Evolutionary conservation across 176 grass and related monocot genomes (phyloP), one percentile per base, ranked within the genome.

Genomic region (Elymus sibiricus): DNA sequence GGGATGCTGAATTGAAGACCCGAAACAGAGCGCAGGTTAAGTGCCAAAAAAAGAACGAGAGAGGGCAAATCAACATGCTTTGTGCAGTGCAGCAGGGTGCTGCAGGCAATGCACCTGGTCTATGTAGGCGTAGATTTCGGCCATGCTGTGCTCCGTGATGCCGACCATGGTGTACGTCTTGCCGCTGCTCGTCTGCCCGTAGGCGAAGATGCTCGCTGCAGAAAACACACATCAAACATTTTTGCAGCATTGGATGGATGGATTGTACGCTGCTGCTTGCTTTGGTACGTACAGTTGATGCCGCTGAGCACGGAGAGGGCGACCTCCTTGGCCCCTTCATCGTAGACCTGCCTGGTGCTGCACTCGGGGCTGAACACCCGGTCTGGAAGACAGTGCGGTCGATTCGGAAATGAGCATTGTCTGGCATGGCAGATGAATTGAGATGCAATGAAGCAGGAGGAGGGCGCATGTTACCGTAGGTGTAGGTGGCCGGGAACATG

Each of bases 131-230:
- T 98, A 98, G 64, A 98, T 92, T 27, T 98, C 96, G 17, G 88
- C 85, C 74, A 98, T 83, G 76, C 91, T 82, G 24, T 77, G 85
- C 84, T 94, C 91, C 2, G 96, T 98, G 39, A 98, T 78, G 43
- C 96, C 93, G n/a, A 87, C 90, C 96, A 98, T 98, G 5, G 96
- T 98, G 79, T 95, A 95, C 9, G 96, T 98, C 82, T 98, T 95
- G 56, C 96, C 96, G 79, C 96, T 98, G 78, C 96, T 98, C 4
- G 96, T 98, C 79, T 98, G 96, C 3, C 96, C 96, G 38, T 98
- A 98, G 1, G 96, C 93, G 71, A 98, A 98, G 65, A 98, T 91
- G 74, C 96, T 95, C 15, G 96, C 96, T 98, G 72, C 72, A 29
- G 38, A 35, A 39, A 62, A 38, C 17, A 82, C 22, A 69, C 17